These are phyloP conservation scores for Lachnellula subtilissima DNA, from an alignment of 2,329 filamentous ascomycete species.

Conservation along the genomic window DNA sequence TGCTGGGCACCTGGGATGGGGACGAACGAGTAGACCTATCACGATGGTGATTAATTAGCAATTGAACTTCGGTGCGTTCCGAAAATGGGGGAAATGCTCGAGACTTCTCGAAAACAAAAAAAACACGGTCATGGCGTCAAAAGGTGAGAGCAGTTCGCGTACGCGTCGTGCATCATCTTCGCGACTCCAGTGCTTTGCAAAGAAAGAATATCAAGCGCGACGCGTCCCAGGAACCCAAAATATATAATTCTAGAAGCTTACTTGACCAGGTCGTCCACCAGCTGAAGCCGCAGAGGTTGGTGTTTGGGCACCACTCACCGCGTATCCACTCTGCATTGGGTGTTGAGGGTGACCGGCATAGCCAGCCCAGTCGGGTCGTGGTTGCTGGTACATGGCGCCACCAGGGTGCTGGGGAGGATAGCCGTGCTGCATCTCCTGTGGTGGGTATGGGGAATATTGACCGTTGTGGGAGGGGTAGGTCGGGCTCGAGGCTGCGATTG, in stretches of 20 bases:
- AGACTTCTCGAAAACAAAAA: conserved; percentile 8
- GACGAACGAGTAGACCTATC: conserved; percentile 95
- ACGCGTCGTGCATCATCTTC: background rate
- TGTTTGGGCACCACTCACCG: conserved; percentile 35
- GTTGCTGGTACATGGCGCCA: conserved; percentile 60
- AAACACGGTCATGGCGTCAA: background rate
- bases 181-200: background rate
- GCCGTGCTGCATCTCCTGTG: conserved; percentile 80
- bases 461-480: conserved; percentile 71
- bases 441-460: conserved; percentile 83
- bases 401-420: conserved; percentile 55
- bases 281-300: conserved; percentile 50
- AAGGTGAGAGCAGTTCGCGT: background rate
- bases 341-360: conserved; percentile 49
- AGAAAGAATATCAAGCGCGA: background rate
- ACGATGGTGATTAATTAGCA: conserved; percentile 25
- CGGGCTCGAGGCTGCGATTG: conserved; percentile 88
- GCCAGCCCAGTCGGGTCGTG: conserved; percentile 69
- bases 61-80: background rate
- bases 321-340: conserved; percentile 29
- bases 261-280: conserved; percentile 53
- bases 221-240: background rate
- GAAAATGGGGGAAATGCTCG: background rate
- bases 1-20: conserved; percentile 96
- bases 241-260: conserved; percentile 38